Conservation (phyloP, 306 rosid species). For the Aeschynomene evenia region DNA sequence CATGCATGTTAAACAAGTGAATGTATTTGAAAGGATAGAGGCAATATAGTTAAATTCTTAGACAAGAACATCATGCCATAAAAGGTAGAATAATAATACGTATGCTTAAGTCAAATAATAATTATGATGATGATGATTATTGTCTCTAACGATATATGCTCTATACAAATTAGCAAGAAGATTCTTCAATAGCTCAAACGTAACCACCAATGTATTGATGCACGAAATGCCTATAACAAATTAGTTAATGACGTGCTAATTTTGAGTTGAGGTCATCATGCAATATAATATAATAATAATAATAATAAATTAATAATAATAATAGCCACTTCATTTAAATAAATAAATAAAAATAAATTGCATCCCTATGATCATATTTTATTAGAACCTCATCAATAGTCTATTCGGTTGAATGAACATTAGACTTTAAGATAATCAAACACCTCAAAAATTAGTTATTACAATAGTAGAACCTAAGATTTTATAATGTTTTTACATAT, state of each 20-base stretch:
- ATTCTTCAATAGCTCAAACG: slow-evolving; percentile 31
- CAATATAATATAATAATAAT: background rate
- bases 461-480: no score
- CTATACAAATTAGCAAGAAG: background rate
- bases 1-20: background rate
- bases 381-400: no score
- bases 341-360: background rate
- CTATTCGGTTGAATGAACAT: no score
- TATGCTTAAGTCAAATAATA: background rate
- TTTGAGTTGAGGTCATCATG: slow-evolving; percentile 11
- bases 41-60: background rate
- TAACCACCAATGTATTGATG: slow-evolving; percentile 29
- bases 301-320: no score
- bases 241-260: slow-evolving; percentile 29
- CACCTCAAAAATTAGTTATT: no score
- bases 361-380: background rate
- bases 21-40: background rate
- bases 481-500: no score
- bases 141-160: background rate
- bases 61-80: slow-evolving; percentile 18
- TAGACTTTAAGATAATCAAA: no score
- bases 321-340: background rate
- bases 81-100: slow-evolving; percentile 15
- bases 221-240: slow-evolving; percentile 35
- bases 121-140: no score